A percentile compares a stretch with the other conserved stretches of the same genome.
phyloP scores from a whole-genome alignment of 306 rosid genomes.

The Alnus glutinosa region DNA sequence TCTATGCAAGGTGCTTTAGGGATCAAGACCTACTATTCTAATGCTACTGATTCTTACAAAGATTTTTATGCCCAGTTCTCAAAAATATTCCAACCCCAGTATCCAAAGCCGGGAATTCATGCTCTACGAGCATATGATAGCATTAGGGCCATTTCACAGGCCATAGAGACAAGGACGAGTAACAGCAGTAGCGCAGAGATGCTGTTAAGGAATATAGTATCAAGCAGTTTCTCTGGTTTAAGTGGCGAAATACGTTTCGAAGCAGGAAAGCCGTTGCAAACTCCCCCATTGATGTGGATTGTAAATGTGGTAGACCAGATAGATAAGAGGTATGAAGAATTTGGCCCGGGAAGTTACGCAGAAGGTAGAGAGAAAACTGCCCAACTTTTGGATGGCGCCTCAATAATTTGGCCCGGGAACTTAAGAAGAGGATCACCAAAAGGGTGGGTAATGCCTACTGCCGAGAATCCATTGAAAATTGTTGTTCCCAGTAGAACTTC shows the following conservation, averaged over 20 bases:
- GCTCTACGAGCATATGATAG: conserved; percentile 39
- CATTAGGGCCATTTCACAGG: conserved; percentile 21
- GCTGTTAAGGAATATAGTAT: background rate
- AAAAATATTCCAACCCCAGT: background rate
- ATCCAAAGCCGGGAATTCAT: conserved; percentile 31
- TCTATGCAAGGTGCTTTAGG: conserved; percentile 38
- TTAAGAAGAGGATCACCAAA: background rate
- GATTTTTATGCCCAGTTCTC: conserved; percentile 11
- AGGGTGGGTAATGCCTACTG: conserved; percentile 39
- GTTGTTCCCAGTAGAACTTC: conserved; percentile 28
- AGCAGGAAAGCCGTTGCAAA: conserved; percentile 14
- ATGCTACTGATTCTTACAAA: background rate
- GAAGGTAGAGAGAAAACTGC: background rate
- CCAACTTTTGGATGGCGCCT: background rate
- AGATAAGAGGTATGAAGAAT: conserved; percentile 34
- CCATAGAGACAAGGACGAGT: background rate
- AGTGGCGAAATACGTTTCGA: conserved; percentile 29
- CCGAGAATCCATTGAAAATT: conserved; percentile 24
- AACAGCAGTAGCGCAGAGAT: background rate
- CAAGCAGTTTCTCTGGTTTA: conserved; percentile 27
- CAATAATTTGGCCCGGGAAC: conserved; percentile 38
- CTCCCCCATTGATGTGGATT: conserved; percentile 14
- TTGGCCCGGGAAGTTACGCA: conserved; percentile 45
- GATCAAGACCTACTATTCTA: conserved; percentile 25
- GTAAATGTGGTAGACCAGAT: conserved; percentile 26